A percentile compares a stretch with the other conserved stretches of the same genome.
These are phyloP conservation scores for Neoascochyta sp. DNA, from an alignment of 2,329 filamentous ascomycete species.

Conservation along the genomic window DNA sequence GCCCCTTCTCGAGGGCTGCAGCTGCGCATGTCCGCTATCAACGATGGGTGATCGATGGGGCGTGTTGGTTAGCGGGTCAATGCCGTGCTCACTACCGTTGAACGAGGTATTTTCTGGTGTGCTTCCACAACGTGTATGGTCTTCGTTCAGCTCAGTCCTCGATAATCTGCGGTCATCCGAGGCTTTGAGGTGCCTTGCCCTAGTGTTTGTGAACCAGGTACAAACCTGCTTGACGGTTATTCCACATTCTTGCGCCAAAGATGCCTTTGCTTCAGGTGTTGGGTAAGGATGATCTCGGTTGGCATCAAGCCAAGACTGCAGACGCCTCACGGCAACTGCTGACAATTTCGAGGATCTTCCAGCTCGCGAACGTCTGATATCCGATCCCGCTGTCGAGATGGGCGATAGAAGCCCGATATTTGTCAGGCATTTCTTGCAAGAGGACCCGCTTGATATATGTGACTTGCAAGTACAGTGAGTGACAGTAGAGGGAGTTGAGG, in stretches of 20 bases:
- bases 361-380: slow-evolving; percentile 29
- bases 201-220: slow-evolving; percentile 37
- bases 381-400: slow-evolving; percentile 6
- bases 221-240: slow-evolving; percentile 36
- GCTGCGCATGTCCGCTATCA: too few relatives aligned
- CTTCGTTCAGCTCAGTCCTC: too few relatives aligned
- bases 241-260: slow-evolving; percentile 27
- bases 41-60: too few relatives aligned
- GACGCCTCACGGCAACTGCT: slow-evolving; percentile 20
- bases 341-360: slow-evolving; percentile 29
- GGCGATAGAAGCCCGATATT: slow-evolving; percentile 16
- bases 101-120: too few relatives aligned
- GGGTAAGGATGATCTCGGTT: slow-evolving; percentile 33
- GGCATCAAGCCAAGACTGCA: slow-evolving; percentile 30
- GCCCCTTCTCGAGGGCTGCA: slow-evolving; percentile 26
- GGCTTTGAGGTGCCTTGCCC: slow-evolving; percentile 26
- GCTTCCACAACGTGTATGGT: too few relatives aligned
- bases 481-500: too few relatives aligned
- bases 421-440: too few relatives aligned
- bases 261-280: slow-evolving; percentile 24
- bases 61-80: too few relatives aligned
- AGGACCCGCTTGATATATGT: too few relatives aligned
- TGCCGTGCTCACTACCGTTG: too few relatives aligned
- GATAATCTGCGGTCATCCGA: too few relatives aligned
- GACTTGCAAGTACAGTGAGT: too few relatives aligned